phyloP scores from a whole-genome alignment of 2,329 filamentous ascomycete species.

The Arthrobotrys sinensis region DNA sequence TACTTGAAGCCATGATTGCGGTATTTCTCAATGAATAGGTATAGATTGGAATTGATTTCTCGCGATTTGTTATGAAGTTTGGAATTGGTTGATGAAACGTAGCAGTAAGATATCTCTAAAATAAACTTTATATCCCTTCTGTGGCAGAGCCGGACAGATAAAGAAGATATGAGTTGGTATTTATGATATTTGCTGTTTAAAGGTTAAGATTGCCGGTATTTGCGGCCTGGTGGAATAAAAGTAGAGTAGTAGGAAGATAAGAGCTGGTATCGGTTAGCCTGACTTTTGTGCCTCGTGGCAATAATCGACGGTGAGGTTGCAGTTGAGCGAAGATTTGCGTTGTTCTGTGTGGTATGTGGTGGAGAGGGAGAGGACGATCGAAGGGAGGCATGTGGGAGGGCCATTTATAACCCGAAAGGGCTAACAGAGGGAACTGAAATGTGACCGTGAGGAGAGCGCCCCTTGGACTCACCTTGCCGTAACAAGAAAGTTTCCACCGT shows the following conservation, averaged over 20 bases:
- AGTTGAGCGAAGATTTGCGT: slow-evolving; percentile 56
- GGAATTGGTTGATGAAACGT: slow-evolving; percentile 55
- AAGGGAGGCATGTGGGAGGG: slow-evolving; percentile 42
- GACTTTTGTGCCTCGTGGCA: slow-evolving; percentile 24
- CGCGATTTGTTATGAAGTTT: slow-evolving; percentile 50
- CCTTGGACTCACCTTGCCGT: slow-evolving; percentile 14
- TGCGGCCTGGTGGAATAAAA: slow-evolving; percentile 11
- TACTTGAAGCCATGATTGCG: slow-evolving; percentile 61
- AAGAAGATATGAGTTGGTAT: slow-evolving; percentile 62
- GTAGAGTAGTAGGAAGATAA: slow-evolving; percentile 29
- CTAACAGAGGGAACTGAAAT: slow-evolving; percentile 29
- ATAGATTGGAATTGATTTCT: slow-evolving; percentile 56
- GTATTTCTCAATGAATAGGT: slow-evolving; percentile 61
- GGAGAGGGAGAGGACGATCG: slow-evolving; percentile 23
- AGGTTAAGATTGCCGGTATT: slow-evolving; percentile 39
- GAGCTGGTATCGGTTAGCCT: slow-evolving; percentile 32
- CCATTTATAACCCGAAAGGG: slow-evolving; percentile 53
- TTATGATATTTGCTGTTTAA: slow-evolving; percentile 58
- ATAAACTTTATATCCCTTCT: slow-evolving; percentile 61
- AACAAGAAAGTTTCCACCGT: slow-evolving; percentile 24
- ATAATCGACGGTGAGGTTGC: slow-evolving; percentile 46
- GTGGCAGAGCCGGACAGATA: slow-evolving; percentile 55
- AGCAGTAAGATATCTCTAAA: slow-evolving; percentile 61
- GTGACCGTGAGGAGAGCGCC: slow-evolving; percentile 39
- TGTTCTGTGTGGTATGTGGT: slow-evolving; percentile 61